These are phyloP conservation scores for Phytophthora ramorum DNA, from an alignment of 352 stramenopile genomes.

Conservation along the genomic window DNA sequence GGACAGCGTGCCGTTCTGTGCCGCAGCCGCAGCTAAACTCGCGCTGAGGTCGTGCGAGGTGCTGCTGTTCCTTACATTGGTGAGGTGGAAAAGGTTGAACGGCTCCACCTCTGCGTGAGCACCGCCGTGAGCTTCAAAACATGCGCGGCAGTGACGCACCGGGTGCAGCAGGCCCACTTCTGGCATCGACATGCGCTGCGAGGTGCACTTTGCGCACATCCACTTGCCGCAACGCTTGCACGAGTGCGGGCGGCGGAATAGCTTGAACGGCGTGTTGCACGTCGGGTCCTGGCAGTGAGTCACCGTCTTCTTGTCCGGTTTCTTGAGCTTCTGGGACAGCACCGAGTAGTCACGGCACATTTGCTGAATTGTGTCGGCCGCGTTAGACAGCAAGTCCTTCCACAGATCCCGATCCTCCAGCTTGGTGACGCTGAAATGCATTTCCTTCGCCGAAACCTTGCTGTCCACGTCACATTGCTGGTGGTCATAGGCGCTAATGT, in stretches of 20 bases:
- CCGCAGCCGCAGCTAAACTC: conserved; percentile 16
- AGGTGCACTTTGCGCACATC: conserved; percentile 87
- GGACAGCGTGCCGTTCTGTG: conserved; percentile 42
- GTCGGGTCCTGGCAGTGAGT: conserved; percentile 77
- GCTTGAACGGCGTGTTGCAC: conserved; percentile 81
- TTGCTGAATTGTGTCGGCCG: conserved; percentile 68
- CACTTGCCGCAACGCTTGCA: conserved; percentile 89
- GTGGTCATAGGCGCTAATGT: conserved; percentile 83
- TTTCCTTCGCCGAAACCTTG: conserved; percentile 64
- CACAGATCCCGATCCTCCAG: conserved; percentile 85
- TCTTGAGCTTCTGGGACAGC: conserved; percentile 76
- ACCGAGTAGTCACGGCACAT: conserved; percentile 71
- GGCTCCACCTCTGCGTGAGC: conserved; percentile 71
- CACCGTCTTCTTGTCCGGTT: conserved; percentile 84
- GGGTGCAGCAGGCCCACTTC: conserved; percentile 80
- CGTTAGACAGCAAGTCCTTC: conserved; percentile 73
- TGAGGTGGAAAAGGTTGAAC: conserved; percentile 66
- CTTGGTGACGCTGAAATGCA: conserved; percentile 89
- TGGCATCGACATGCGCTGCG: conserved; percentile 81
- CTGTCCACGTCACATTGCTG: conserved; percentile 60
- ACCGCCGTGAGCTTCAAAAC: conserved; percentile 76
- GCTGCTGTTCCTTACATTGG: conserved; percentile 6
- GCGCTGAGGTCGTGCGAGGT: conserved; percentile 15
- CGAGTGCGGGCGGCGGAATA: conserved; percentile 82
- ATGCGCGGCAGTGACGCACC: conserved; percentile 80